These are phyloP conservation scores for Capsella rubella DNA, from an alignment of 441 rosid species.

Conservation along the genomic window DNA sequence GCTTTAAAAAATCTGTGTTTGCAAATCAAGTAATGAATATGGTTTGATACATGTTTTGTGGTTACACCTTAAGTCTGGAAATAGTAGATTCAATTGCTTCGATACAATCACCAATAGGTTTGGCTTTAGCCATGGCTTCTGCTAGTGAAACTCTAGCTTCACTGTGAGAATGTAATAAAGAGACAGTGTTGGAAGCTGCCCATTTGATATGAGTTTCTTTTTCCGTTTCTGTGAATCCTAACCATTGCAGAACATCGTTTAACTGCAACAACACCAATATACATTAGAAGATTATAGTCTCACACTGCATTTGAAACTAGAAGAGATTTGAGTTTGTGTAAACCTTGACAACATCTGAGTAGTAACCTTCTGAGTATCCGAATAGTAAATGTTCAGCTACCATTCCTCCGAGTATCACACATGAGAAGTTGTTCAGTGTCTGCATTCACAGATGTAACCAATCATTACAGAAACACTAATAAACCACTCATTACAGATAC, in stretches of 20 bases:
- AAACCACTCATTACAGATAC: background rate
- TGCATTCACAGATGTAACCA: slow-evolving; percentile 32
- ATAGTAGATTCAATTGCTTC: slow-evolving; percentile 51
- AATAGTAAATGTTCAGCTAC: slow-evolving; percentile 57
- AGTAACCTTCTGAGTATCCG: slow-evolving; percentile 56
- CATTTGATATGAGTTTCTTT: slow-evolving; percentile 51
- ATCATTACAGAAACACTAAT: slow-evolving; percentile 3
- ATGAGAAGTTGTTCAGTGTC: slow-evolving; percentile 59
- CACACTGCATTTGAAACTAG: background rate
- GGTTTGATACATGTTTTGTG: background rate
- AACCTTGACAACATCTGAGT: slow-evolving; percentile 58
- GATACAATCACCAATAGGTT: slow-evolving; percentile 53
- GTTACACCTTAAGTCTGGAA: too few relatives aligned
- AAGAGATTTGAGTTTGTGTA: background rate
- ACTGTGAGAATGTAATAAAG: slow-evolving; percentile 37
- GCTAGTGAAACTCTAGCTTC: slow-evolving; percentile 48
- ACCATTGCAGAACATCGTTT: slow-evolving; percentile 47
- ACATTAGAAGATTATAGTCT: slow-evolving; percentile 3
- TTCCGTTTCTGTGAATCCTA: slow-evolving; percentile 41
- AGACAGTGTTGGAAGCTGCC: slow-evolving; percentile 53
- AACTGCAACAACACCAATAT: slow-evolving; percentile 23
- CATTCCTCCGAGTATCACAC: slow-evolving; percentile 59
- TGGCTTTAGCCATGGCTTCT: slow-evolving; percentile 52
- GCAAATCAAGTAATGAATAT: background rate
- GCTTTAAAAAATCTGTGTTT: background rate